These are phyloP conservation scores for Andrographis paniculata DNA, from an alignment of 305 asterid genomes.

Conservation along the genomic window DNA sequence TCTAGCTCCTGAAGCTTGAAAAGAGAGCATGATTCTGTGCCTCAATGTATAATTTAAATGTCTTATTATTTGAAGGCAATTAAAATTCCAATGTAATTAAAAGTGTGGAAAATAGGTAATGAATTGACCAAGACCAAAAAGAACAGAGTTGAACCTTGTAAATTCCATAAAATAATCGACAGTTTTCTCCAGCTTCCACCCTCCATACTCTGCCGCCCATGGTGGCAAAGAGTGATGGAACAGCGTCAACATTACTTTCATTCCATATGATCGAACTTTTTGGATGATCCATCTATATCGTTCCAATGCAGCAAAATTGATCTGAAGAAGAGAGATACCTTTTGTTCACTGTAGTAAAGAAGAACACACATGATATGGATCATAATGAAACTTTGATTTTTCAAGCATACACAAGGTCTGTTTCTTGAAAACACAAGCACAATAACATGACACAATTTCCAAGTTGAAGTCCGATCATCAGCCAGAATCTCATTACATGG, in stretches of 20 bases:
- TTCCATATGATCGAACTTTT: slow-evolving; percentile 75
- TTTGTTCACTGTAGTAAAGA: too few species aligned
- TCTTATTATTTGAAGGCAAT: background rate
- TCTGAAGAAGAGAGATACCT: slow-evolving; percentile 29
- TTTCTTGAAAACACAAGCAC: background rate
- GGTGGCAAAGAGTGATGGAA: slow-evolving; percentile 98
- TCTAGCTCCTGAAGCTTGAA: too few species aligned
- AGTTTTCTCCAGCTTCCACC: slow-evolving; percentile 91
- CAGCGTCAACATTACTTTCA: slow-evolving; percentile 92
- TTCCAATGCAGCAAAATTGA: slow-evolving; percentile 86
- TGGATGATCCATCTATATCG: slow-evolving; percentile 82
- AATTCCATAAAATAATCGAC: slow-evolving; percentile 78
- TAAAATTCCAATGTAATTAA: slow-evolving; percentile 3
- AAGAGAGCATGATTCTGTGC: too few species aligned
- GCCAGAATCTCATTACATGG: background rate
- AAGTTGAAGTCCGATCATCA: background rate
- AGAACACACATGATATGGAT: too few species aligned
- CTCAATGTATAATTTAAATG: too few species aligned
- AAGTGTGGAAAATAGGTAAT: background rate
- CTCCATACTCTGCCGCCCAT: slow-evolving; percentile 98
- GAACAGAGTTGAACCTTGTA: slow-evolving; percentile 49
- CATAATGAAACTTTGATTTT: background rate
- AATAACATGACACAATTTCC: background rate
- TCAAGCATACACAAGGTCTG: background rate
- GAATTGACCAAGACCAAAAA: slow-evolving; percentile 1